Conservation (phyloP, 75 land plant genomes). For the Picea sitchensis region DNA sequence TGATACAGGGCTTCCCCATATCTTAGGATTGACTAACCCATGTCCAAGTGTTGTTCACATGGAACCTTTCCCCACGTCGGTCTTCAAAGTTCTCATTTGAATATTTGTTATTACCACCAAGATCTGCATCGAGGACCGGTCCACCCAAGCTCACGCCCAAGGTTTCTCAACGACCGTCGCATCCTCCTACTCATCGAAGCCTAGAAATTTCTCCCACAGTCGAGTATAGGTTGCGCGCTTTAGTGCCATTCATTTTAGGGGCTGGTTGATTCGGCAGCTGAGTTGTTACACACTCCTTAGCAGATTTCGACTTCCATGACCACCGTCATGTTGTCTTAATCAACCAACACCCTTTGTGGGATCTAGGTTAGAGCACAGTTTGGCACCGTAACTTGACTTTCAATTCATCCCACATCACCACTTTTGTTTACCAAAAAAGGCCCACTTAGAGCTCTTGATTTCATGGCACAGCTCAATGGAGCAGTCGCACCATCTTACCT, state of each 20-base stretch:
- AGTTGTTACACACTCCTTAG: neutral
- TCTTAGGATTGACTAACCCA: neutral
- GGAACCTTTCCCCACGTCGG: neutral
- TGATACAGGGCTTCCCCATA: neutral
- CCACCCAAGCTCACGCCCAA: neutral
- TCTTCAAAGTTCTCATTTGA: neutral
- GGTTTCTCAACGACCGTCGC: neutral
- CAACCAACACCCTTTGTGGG: neutral
- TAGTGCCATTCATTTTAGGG: neutral
- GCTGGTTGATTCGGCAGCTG: neutral
- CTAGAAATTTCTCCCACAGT: neutral
- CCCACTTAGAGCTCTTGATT: constrained; percentile 19
- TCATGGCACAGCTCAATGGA: constrained; percentile 8
- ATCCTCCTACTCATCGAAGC: neutral
- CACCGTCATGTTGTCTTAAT: neutral
- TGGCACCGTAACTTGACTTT: neutral
- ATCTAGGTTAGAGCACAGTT: neutral
- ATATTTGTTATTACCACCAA: neutral
- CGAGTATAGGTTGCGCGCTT: neutral
- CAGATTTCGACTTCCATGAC: neutral
- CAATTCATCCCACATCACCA: neutral
- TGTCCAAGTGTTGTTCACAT: neutral
- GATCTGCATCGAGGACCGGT: neutral
- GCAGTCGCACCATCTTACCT: constrained; percentile 2
- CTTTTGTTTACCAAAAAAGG: constrained; percentile 19